Percentiles rank a stretch among this genome's conserved stretches.
phyloP scores from a whole-genome alignment of 257 asterid species.

The Dorcoceras hygrometricum region DNA sequence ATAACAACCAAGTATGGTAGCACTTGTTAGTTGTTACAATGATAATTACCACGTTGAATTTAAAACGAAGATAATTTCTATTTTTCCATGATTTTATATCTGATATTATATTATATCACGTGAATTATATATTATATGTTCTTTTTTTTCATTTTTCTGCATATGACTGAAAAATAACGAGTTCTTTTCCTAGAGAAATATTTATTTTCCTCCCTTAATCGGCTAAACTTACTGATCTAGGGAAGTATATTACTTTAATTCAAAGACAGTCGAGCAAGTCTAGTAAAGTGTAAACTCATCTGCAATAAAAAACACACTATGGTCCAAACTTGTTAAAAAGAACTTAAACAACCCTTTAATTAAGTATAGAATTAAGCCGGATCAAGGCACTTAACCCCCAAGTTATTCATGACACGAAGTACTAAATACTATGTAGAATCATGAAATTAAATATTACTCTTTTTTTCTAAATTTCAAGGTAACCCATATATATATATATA shows the following conservation, averaged over 20 bases:
- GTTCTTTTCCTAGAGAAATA: no score
- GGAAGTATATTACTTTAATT: not conserved
- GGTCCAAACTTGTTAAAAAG: not conserved
- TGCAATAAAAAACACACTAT: not conserved
- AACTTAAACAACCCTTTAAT: no score
- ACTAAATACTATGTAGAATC: not conserved
- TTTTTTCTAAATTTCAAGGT: not conserved
- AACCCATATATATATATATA: not conserved
- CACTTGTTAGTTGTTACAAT: not conserved
- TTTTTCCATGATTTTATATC: no score
- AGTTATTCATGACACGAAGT: not conserved
- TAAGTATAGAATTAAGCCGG: not conserved
- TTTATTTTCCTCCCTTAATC: no score
- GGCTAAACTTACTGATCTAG: not conserved
- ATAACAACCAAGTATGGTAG: conserved; percentile 20
- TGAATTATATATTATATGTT: no score
- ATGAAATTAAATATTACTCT: no score
- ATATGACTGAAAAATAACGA: no score
- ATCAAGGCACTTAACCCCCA: not conserved
- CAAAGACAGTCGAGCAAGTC: not conserved
- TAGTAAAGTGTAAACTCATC: not conserved
- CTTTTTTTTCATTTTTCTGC: no score
- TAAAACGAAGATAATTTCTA: not conserved
- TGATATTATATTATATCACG: no score
- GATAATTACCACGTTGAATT: not conserved